A percentile compares a stretch with the other conserved stretches of the same genome.
Evolutionary conservation across 2,329 filamentous ascomycete species (phyloP).

Genomic region (Didymella pinodella): DNA sequence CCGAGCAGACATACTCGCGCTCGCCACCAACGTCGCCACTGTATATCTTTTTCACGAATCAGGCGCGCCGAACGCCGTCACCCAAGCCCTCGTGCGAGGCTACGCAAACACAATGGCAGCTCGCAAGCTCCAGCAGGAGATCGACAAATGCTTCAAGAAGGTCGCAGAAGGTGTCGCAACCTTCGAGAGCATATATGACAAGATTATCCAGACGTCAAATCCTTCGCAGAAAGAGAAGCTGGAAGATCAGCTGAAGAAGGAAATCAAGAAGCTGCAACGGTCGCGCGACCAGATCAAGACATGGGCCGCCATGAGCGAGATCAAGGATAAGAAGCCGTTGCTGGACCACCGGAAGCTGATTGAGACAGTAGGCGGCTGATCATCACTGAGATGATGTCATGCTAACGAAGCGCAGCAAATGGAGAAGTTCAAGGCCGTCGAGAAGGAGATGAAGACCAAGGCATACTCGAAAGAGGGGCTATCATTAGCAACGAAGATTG

Average conservation of each 20-base stretch:
- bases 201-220: constrained; percentile 93
- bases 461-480: constrained; percentile 98
- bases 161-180: constrained; percentile 89
- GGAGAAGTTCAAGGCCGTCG: constrained; percentile 99
- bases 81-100: constrained; percentile 44
- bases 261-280: constrained; percentile 99
- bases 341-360: constrained; percentile 94
- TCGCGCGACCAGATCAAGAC: constrained; percentile 99
- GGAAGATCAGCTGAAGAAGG: constrained; percentile 96
- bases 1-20: constrained; percentile 32
- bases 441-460: constrained; percentile 99
- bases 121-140: constrained; percentile 96
- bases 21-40: constrained; percentile 21
- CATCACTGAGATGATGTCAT: constrained; percentile 20
- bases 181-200: constrained; percentile 96
- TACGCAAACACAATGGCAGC: constrained; percentile 76
- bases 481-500: constrained; percentile 87
- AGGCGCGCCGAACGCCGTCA: constrained; percentile 24
- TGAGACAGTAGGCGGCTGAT: constrained; percentile 76
- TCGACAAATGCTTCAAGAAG: constrained; percentile 99
- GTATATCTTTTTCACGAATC: constrained; percentile 1
- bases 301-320: constrained; percentile 97
- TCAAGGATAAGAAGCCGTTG: constrained; percentile 98
- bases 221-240: constrained; percentile 97
- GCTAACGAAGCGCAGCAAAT: constrained; percentile 75